A percentile compares a stretch with the other conserved stretches of the same genome.
phyloP scores from a whole-genome alignment of 2,329 filamentous ascomycete genomes.

The Xylariomycetidae sp. region DNA sequence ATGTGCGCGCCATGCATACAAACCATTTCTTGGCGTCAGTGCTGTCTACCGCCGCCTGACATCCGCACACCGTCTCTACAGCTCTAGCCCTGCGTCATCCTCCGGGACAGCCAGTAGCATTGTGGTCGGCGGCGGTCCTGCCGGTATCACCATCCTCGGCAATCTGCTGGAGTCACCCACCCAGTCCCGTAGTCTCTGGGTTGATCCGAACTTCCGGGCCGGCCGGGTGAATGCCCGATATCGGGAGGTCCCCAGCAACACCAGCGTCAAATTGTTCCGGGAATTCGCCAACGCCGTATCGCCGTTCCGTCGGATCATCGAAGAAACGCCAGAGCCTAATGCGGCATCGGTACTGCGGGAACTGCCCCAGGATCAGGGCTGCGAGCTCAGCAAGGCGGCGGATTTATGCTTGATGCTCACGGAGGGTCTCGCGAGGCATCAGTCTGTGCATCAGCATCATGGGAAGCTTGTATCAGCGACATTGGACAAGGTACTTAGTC shows the following conservation, averaged over 20 bases:
- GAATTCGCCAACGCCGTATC: constrained; percentile 49
- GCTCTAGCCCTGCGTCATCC: no score
- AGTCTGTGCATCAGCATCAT: constrained; percentile 32
- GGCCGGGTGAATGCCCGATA: constrained; percentile 51
- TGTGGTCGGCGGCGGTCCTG: constrained; percentile 55
- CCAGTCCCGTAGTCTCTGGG: constrained; percentile 50
- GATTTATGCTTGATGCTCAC: constrained; percentile 46
- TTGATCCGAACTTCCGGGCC: constrained; percentile 52
- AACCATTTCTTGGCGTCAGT: no score
- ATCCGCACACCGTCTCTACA: no score
- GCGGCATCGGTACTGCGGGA: constrained; percentile 48
- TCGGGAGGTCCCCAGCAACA: constrained; percentile 58
- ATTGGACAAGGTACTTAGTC: constrained; percentile 31
- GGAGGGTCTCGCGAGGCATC: constrained; percentile 35
- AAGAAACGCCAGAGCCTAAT: constrained; percentile 44
- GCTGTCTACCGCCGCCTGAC: no score
- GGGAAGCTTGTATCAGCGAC: constrained; percentile 34
- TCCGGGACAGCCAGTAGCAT: constrained; percentile 33
- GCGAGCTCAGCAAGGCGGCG: constrained; percentile 51
- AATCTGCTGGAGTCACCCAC: constrained; percentile 51
- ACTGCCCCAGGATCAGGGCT: constrained; percentile 53
- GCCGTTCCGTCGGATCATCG: constrained; percentile 48
- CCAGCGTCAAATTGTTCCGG: constrained; percentile 56
- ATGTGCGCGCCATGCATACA: no score
- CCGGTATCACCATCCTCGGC: constrained; percentile 57